These are phyloP conservation scores for Aspergillus sojae DNA, from an alignment of 2,329 filamentous ascomycete species.

Conservation along the genomic window DNA sequence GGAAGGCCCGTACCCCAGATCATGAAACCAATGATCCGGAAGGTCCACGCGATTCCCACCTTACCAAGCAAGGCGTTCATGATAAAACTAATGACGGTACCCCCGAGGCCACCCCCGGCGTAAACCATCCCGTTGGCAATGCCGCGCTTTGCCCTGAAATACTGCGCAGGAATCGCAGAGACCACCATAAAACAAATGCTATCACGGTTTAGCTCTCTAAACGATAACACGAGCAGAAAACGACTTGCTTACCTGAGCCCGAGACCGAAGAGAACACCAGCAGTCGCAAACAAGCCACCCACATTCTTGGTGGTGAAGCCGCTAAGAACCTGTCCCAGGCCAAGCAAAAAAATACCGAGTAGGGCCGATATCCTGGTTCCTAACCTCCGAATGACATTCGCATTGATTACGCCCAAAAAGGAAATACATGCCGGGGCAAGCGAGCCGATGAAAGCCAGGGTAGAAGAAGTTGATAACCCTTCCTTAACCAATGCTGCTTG, in stretches of 20 bases:
- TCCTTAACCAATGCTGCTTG: slow-evolving; percentile 59
- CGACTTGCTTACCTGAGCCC: slow-evolving; percentile 40
- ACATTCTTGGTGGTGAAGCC: slow-evolving; percentile 52
- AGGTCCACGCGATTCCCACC: slow-evolving; percentile 46
- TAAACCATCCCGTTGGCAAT: slow-evolving; percentile 55
- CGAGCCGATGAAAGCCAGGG: slow-evolving; percentile 62
- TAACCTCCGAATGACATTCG: slow-evolving; percentile 53
- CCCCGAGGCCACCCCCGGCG: slow-evolving; percentile 56
- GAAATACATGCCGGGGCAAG: slow-evolving; percentile 55
- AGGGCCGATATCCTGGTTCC: slow-evolving; percentile 53
- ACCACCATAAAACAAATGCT: slow-evolving; percentile 50
- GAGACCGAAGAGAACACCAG: slow-evolving; percentile 52
- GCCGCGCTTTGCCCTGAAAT: slow-evolving; percentile 57
- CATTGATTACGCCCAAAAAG: slow-evolving; percentile 55
- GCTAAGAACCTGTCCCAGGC: slow-evolving; percentile 52
- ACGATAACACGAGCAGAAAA: not conserved
- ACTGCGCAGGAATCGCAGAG: slow-evolving; percentile 56
- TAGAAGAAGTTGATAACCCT: slow-evolving; percentile 52
- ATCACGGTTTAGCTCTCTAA: not conserved
- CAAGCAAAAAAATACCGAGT: slow-evolving; percentile 55
- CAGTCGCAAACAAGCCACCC: slow-evolving; percentile 51
- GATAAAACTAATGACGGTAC: slow-evolving; percentile 55
- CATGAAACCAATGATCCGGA: slow-evolving; percentile 50
- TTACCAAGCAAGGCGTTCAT: slow-evolving; percentile 47
- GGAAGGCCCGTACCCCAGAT: slow-evolving; percentile 59